Percentiles rank a stretch among this genome's conserved stretches.
Evolutionary conservation across 2,329 filamentous ascomycete species (phyloP).

Genomic region (Fusarium bactridioides): DNA sequence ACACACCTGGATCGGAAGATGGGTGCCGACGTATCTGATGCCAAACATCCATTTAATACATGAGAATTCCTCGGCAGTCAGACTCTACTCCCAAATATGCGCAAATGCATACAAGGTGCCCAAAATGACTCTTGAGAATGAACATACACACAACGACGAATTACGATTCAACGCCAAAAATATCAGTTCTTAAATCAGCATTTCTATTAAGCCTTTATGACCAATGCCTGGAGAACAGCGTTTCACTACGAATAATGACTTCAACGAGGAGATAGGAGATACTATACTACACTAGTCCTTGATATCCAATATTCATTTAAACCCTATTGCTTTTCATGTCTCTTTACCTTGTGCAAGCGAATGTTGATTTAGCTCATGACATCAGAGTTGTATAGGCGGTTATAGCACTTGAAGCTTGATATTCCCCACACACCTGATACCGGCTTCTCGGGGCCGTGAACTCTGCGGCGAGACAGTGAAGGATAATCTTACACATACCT

Average conservation of each 20-base stretch:
- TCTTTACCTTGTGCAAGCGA: neutral
- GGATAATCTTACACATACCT: neutral
- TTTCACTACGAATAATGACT: constrained; percentile 17
- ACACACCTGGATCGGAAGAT: neutral
- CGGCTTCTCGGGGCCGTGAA: neutral
- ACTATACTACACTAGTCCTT: neutral
- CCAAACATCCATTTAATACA: neutral
- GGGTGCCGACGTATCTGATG: neutral
- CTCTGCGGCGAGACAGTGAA: neutral
- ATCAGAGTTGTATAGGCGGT: neutral
- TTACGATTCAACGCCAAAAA: constrained; percentile 16
- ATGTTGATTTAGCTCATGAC: neutral
- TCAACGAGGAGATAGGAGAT: neutral
- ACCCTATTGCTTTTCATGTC: constrained; percentile 1
- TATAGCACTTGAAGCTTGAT: neutral
- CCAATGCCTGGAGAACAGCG: constrained; percentile 21
- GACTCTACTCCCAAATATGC: neutral
- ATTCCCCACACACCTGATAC: neutral
- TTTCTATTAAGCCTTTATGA: constrained; percentile 7
- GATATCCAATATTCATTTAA: neutral
- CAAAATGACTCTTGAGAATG: neutral
- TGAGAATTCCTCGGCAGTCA: neutral
- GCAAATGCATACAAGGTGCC: neutral
- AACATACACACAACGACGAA: constrained; percentile 6
- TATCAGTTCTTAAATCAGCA: constrained; percentile 7